These are phyloP conservation scores for Sclerotiophoma versabilis DNA, from an alignment of 2,329 filamentous ascomycete species.

Conservation along the genomic window DNA sequence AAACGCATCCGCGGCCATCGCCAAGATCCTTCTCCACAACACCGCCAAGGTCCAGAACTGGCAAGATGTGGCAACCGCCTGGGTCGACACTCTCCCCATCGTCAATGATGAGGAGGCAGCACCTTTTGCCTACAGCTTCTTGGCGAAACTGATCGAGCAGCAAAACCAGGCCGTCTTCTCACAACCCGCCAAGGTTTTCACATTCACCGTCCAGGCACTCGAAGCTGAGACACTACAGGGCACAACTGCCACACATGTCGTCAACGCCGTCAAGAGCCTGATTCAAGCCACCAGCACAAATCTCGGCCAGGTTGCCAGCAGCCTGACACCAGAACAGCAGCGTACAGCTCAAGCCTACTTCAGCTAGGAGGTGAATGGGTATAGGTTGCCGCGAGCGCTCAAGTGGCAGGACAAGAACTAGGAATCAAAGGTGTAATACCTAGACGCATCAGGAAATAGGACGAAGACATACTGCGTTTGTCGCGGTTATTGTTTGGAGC, in stretches of 20 bases:
- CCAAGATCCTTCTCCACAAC: slow-evolving; percentile 96
- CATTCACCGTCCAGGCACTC: slow-evolving; percentile 84
- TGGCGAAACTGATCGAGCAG: slow-evolving; percentile 92
- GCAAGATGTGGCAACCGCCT: slow-evolving; percentile 79
- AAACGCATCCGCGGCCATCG: slow-evolving; percentile 94
- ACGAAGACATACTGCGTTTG: background rate
- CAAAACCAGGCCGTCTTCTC: slow-evolving; percentile 82
- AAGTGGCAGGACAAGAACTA: background rate
- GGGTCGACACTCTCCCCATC: slow-evolving; percentile 90
- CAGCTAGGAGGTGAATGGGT: slow-evolving; percentile 56
- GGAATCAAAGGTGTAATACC: background rate
- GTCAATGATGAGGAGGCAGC: slow-evolving; percentile 97
- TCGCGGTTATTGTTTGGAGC: background rate
- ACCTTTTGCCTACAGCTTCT: slow-evolving; percentile 91
- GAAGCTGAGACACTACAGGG: slow-evolving; percentile 91
- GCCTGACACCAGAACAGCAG: slow-evolving; percentile 81
- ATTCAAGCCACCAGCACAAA: slow-evolving; percentile 77
- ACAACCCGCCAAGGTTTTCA: slow-evolving; percentile 82
- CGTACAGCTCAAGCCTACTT: slow-evolving; percentile 80
- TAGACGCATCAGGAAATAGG: background rate
- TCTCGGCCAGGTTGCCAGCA: slow-evolving; percentile 75
- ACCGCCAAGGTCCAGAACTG: slow-evolving; percentile 75
- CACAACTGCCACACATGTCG: slow-evolving; percentile 78
- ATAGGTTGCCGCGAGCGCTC: slow-evolving; percentile 2
- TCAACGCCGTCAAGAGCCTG: slow-evolving; percentile 78